phyloP scores from a whole-genome alignment of 352 stramenopile genomes.

The Phytophthora palmivora region DNA sequence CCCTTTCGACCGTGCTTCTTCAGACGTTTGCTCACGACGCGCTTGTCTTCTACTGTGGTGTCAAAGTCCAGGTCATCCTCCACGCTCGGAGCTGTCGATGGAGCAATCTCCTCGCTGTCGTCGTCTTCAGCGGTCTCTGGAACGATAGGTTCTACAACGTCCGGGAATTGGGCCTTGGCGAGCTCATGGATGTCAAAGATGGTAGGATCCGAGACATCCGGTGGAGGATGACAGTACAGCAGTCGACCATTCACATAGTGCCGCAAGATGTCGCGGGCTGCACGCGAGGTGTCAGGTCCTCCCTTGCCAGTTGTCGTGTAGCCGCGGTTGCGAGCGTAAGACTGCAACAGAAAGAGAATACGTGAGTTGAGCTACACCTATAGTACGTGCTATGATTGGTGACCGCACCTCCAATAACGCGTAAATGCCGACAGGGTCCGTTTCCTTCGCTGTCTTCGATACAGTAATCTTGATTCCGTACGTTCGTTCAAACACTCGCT shows the following conservation, averaged over 20 bases:
- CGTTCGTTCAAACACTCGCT: constrained; percentile 95
- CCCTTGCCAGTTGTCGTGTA: constrained; percentile 95
- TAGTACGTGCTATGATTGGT: neutral
- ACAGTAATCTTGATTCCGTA: constrained; percentile 96
- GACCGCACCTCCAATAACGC: constrained; percentile 66
- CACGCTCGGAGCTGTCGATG: constrained; percentile 15
- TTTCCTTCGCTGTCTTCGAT: constrained; percentile 74
- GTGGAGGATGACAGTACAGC: constrained; percentile 97
- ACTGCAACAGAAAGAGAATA: constrained; percentile 34
- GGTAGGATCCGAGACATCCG: constrained; percentile 57
- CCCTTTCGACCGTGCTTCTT: constrained; percentile 97
- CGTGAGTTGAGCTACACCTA: constrained; percentile 2
- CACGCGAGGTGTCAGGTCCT: constrained; percentile 95
- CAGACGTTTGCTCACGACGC: constrained; percentile 75
- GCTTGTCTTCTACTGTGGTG: constrained; percentile 74
- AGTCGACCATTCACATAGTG: constrained; percentile 98
- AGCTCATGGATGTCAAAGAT: constrained; percentile 84
- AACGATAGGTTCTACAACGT: constrained; percentile 35
- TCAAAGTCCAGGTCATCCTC: constrained; percentile 74
- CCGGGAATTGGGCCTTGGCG: constrained; percentile 64
- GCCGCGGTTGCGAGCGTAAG: constrained; percentile 86
- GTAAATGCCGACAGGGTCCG: constrained; percentile 82
- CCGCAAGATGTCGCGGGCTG: constrained; percentile 95
- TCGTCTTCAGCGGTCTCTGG: constrained; percentile 27
- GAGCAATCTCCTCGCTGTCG: constrained; percentile 10